Conservation (phyloP, 2,329 filamentous ascomycete genomes). For the Akanthomyces uredinophilus region DNA sequence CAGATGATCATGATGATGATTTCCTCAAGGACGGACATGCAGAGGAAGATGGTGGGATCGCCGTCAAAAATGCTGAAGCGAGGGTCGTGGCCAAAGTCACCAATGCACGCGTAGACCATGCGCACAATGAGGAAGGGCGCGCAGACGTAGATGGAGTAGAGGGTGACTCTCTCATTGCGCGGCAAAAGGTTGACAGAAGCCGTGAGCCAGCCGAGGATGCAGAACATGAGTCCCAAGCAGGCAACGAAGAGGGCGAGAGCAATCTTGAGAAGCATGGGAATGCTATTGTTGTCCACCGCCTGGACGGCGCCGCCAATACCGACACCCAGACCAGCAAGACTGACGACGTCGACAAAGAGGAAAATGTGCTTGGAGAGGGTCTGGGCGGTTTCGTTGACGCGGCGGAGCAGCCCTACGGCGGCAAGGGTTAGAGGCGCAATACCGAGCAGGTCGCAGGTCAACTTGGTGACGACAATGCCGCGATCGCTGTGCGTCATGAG, state of each 20-base stretch:
- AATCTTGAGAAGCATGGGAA: constrained; percentile 13
- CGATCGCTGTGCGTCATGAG: constrained; percentile 9
- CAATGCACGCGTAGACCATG: constrained; percentile 16
- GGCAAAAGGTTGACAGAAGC: not conserved
- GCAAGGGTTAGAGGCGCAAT: constrained; percentile 17
- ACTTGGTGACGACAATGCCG: constrained; percentile 13
- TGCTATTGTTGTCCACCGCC: constrained; percentile 11
- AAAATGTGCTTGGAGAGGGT: constrained; percentile 5
- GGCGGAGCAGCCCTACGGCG: constrained; percentile 14
- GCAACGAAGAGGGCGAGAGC: constrained; percentile 16
- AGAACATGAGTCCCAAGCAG: constrained; percentile 15
- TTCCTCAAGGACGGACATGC: constrained; percentile 17
- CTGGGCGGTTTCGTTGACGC: constrained; percentile 11
- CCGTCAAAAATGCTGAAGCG: constrained; percentile 17
- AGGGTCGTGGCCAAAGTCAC: constrained; percentile 14
- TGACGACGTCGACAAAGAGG: constrained; percentile 10
- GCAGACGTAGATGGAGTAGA: constrained; percentile 14
- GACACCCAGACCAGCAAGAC: constrained; percentile 14
- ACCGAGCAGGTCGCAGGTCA: constrained; percentile 17
- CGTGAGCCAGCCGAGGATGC: constrained; percentile 12
- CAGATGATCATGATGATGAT: constrained; percentile 16
- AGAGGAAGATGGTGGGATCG: constrained; percentile 16
- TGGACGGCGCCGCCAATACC: constrained; percentile 15
- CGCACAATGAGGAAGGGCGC: constrained; percentile 17
- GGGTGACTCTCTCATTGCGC: constrained; percentile 12